Conservation (phyloP, 2,329 filamentous ascomycete species). For the Fusarium miscanthi region DNA sequence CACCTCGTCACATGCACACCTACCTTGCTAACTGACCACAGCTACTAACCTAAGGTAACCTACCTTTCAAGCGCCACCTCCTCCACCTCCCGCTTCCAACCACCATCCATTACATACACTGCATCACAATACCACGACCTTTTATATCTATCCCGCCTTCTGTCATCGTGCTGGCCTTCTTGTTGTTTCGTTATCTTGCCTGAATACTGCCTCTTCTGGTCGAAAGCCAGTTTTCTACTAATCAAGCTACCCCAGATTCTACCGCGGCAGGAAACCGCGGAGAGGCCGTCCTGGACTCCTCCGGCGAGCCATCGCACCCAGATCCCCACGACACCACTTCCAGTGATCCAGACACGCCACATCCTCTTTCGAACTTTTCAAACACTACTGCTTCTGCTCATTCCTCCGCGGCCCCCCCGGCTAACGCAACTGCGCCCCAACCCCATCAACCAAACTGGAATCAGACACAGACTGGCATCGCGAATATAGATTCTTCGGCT, state of each 20-base stretch:
- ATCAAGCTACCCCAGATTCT: conserved; percentile 26
- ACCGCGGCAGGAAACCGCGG: conserved; percentile 55
- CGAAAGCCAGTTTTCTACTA: conserved; percentile 39
- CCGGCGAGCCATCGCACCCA: conserved; percentile 49
- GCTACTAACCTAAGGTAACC: neutral
- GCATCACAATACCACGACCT: conserved; percentile 21
- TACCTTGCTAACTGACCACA: neutral
- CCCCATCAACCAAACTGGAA: conserved; percentile 39
- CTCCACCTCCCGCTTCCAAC: conserved; percentile 40
- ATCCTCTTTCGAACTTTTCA: conserved; percentile 60
- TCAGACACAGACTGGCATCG: conserved; percentile 48
- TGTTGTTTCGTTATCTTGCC: neutral
- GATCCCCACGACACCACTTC: conserved; percentile 56
- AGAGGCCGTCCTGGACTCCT: conserved; percentile 56
- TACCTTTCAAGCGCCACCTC: conserved; percentile 27
- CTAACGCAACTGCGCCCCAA: conserved; percentile 34
- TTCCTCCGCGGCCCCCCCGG: conserved; percentile 27
- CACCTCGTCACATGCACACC: conserved; percentile 30
- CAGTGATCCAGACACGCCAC: conserved; percentile 73
- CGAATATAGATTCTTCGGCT: conserved; percentile 56
- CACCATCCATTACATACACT: conserved; percentile 10
- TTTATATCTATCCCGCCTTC: conserved; percentile 20
- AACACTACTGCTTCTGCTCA: conserved; percentile 59
- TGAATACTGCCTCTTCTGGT: conserved; percentile 38
- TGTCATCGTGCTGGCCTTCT: neutral